These are phyloP conservation scores for Penicillium canescens DNA, from an alignment of 495 filamentous ascomycete species.

Conservation along the genomic window DNA sequence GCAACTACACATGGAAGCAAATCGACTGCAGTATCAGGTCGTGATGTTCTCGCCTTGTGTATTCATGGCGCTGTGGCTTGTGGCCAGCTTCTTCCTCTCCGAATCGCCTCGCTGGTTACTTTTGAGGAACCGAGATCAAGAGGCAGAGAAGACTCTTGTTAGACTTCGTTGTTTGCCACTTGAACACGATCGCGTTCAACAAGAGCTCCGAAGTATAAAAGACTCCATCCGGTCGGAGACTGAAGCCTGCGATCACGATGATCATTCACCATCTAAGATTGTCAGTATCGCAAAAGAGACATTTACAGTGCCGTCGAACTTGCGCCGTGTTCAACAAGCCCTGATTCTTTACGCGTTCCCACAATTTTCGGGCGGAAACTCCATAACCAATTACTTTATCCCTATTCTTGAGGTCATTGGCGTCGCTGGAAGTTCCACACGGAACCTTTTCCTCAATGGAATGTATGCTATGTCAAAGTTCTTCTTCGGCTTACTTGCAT, in stretches of 20 bases:
- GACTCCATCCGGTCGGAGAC: conserved; percentile 19
- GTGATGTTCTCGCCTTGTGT: conserved; percentile 13
- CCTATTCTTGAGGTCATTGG: conserved; percentile 14
- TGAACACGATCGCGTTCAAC: conserved; percentile 20
- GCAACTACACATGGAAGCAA: conserved; percentile 2
- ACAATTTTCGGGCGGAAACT: conserved; percentile 31
- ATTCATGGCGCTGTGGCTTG: conserved; percentile 11
- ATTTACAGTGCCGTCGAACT: conserved; percentile 12
- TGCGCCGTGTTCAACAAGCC: conserved; percentile 24
- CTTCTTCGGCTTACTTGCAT: conserved; percentile 27
- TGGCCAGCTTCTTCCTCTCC: conserved; percentile 16
- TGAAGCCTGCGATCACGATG: background rate
- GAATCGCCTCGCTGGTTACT: conserved; percentile 44
- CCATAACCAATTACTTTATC: conserved; percentile 20
- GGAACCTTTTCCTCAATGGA: conserved; percentile 18
- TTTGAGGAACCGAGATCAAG: conserved; percentile 20
- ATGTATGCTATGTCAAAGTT: conserved; percentile 28
- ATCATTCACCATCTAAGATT: conserved; percentile 4
- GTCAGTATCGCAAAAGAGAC: conserved; percentile 18
- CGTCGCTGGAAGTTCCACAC: background rate
- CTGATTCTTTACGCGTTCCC: conserved; percentile 22
- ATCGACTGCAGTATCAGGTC: conserved; percentile 21
- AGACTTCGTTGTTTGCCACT: conserved; percentile 24
- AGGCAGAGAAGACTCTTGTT: conserved; percentile 27
- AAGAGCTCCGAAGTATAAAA: conserved; percentile 28